A percentile compares a stretch with the other conserved stretches of the same genome.
These are phyloP conservation scores for Ceratobasidium sp. DNA, from an alignment of 1,284 basidiomycete species.

Conservation along the genomic window DNA sequence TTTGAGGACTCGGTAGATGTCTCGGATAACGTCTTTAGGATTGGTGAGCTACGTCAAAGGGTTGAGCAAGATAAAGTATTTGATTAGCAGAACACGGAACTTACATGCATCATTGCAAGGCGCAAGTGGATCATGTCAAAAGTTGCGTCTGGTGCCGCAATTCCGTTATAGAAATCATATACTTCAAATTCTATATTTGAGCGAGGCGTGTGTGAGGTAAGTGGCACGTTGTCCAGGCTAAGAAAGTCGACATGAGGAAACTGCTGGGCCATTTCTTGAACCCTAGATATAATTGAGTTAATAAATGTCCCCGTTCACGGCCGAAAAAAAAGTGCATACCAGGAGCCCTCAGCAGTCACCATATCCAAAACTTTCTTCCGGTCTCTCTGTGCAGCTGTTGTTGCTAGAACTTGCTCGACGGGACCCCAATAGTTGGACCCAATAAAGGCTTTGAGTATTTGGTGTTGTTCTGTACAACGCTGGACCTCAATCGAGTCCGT, in stretches of 20 bases:
- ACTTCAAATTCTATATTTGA: constrained; percentile 19
- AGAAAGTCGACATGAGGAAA: constrained; percentile 11
- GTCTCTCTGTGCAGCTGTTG: neutral
- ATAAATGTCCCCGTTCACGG: no score
- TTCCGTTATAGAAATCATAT: constrained; percentile 7
- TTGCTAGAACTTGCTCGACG: neutral
- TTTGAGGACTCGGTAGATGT: constrained; percentile 15
- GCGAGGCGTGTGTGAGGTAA: constrained; percentile 1
- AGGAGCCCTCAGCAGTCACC: constrained; percentile 6
- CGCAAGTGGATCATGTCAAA: constrained; percentile 13
- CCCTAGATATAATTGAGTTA: constrained; percentile 3
- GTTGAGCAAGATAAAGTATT: neutral
- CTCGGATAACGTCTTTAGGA: constrained; percentile 3
- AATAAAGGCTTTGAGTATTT: neutral
- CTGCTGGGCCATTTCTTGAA: constrained; percentile 10
- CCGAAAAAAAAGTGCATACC: neutral
- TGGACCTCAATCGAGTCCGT: neutral
- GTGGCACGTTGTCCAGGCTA: constrained; percentile 8
- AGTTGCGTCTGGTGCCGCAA: neutral
- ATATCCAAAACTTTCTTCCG: constrained; percentile 10
- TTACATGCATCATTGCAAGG: constrained; percentile 11
- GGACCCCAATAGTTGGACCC: constrained; percentile 1
- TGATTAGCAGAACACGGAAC: neutral
- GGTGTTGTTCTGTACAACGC: neutral
- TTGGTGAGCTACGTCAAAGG: neutral